Evolutionary conservation across 2,329 filamentous ascomycete genomes (phyloP), one percentile per base, ranked within the genome.

Genomic region (Neofusicoccum parvum): DNA sequence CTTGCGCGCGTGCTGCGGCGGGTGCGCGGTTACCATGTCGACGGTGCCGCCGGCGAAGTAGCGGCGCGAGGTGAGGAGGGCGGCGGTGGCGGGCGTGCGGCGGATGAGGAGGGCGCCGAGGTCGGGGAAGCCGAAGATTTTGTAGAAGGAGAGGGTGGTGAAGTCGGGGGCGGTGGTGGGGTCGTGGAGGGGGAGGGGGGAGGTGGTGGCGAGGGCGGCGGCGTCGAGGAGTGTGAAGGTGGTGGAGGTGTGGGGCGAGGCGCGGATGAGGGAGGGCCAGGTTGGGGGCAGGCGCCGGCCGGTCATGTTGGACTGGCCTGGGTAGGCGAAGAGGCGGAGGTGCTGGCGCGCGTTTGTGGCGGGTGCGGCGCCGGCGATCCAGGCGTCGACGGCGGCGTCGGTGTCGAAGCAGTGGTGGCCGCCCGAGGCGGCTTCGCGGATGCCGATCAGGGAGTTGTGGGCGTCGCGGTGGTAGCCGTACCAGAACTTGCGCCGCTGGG

Each of bases 51-150:
- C 89, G 20, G 88, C 89, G 71, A 91, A 91, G 72, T 89, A 91
- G 67, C 80, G 83, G 46, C 92, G 87, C 46, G 82, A 81, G 36
- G 85, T 80, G 54, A 97, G 88, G 2, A 90, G 74, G 45, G 83
- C 76, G 10, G 86, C 86, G 12, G 90, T 86, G 86, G 80, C 64
- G 81, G 79, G 60, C 41, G 86, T 83, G 70, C 92, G 92, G 50
- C 90, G 88, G 14, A 98, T 88, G 37, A 98, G 88, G 66, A 98
- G 80, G 1, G 89, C 93, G 1, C 94, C 94, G 1, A 98, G 81
- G 74, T 97, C 92, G 0, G 94, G 94, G 69, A 97, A 97, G 1
- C 95, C 94, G 75, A 98, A 98, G 17, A 97, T 94, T 76, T 98
- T 99, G 80, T 97, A 96, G 69, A 98, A 88, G 76, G 94, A 97